A percentile compares a stretch with the other conserved stretches of the same genome.
These are phyloP conservation scores for Rhodocollybia butyracea DNA, from an alignment of 768 basidiomycete genomes.

Conservation along the genomic window DNA sequence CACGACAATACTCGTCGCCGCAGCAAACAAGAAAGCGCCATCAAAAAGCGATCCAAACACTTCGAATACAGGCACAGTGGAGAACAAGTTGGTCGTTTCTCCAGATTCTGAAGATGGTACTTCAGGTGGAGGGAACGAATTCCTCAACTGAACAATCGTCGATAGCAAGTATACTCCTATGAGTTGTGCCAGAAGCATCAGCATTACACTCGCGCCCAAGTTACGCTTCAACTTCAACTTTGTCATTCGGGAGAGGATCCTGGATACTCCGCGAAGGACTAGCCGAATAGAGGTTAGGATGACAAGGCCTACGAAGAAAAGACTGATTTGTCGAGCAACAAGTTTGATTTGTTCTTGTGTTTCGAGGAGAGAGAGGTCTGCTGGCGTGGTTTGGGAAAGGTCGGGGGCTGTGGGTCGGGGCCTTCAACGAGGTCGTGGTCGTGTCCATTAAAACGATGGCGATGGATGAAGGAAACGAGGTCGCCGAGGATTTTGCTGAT, in stretches of 20 bases:
- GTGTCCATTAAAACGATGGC: constrained; percentile 14
- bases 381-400: constrained; percentile 15
- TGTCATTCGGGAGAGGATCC: constrained; percentile 58
- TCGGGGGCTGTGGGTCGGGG: constrained; percentile 28
- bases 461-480: background rate
- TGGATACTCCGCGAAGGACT: constrained; percentile 65
- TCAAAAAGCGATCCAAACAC: constrained; percentile 76
- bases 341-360: constrained; percentile 31
- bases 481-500: constrained; percentile 17
- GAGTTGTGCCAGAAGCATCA: constrained; percentile 75
- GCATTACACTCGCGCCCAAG: constrained; percentile 71
- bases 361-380: constrained; percentile 19
- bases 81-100: constrained; percentile 52
- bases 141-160: constrained; percentile 78
- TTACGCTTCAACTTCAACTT: constrained; percentile 42
- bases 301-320: constrained; percentile 72
- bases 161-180: constrained; percentile 87
- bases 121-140: constrained; percentile 67
- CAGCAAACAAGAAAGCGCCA: constrained; percentile 64
- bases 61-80: constrained; percentile 70
- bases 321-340: constrained; percentile 50
- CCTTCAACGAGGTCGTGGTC: constrained; percentile 22
- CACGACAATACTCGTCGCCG: constrained; percentile 40
- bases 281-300: constrained; percentile 69
- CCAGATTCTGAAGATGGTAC: background rate